phyloP scores from a whole-genome alignment of 2,329 filamentous ascomycete genomes.

The Huntiella omanensis region DNA sequence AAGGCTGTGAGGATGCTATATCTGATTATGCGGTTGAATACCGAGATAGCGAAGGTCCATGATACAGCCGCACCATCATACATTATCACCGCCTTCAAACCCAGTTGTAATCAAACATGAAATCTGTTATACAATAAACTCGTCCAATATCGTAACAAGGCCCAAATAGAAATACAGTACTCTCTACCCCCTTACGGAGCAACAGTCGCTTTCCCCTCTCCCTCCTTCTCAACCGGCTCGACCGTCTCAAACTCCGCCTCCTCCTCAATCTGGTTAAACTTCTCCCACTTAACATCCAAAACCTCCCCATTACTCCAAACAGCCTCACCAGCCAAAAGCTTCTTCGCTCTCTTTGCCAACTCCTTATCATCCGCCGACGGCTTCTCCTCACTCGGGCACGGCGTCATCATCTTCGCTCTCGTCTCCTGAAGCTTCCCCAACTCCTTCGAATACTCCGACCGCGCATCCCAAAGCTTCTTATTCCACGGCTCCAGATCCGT shows the following conservation, averaged over 20 bases:
- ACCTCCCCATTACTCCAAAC: conserved; percentile 36
- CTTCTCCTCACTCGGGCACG: conserved; percentile 13
- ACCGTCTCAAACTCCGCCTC: conserved; percentile 14
- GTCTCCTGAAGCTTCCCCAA: conserved; percentile 16
- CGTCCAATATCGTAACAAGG: conserved; percentile 8
- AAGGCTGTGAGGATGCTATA: no score
- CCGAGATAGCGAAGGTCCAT: no score
- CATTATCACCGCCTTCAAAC: no score
- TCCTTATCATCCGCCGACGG: conserved; percentile 24
- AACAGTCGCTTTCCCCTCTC: neutral
- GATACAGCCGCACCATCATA: no score
- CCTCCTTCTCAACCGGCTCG: conserved; percentile 11
- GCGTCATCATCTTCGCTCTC: conserved; percentile 4
- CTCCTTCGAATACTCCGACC: conserved; percentile 26
- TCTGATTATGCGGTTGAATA: no score
- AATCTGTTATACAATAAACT: conserved; percentile 14
- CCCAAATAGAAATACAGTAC: neutral
- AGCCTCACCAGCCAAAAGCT: conserved; percentile 39
- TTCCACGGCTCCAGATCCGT: conserved; percentile 45
- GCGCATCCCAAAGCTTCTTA: conserved; percentile 35
- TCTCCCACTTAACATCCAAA: conserved; percentile 29
- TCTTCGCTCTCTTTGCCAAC: conserved; percentile 41
- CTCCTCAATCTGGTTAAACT: conserved; percentile 15
- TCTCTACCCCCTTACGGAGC: conserved; percentile 6
- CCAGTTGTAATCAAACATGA: neutral